Evolutionary conservation across 1,284 basidiomycete species (phyloP).

Genomic region (Tremellales sp.): DNA sequence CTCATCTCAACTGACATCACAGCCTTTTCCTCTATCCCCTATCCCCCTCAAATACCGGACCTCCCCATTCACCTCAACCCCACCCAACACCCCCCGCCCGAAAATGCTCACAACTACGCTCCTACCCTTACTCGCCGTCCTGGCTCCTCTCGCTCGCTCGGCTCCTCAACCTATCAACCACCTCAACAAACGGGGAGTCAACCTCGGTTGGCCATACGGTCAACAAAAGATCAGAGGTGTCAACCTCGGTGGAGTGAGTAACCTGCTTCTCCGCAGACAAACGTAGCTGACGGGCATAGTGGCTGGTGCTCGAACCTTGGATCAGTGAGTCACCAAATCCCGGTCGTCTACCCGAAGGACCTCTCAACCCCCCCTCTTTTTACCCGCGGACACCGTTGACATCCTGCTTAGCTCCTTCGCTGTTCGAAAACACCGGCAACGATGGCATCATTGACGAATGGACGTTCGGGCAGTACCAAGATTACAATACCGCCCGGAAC

Average conservation of each 20-base stretch:
- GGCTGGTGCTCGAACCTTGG: slow-evolving; percentile 44
- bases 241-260: slow-evolving; percentile 47
- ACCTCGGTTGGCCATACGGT: slow-evolving; percentile 43
- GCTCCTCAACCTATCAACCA: not conserved
- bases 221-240: slow-evolving; percentile 45
- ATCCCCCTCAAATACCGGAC: too few species aligned
- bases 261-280: not conserved
- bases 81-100: not conserved
- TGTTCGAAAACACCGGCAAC: slow-evolving; percentile 78
- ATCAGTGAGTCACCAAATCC: slow-evolving; percentile 29
- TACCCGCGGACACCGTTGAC: too few species aligned
- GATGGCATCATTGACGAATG: slow-evolving; percentile 70
- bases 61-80: too few species aligned
- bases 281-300: slow-evolving; percentile 13
- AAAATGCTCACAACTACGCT: slow-evolving; percentile 2
- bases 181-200: slow-evolving; percentile 24
- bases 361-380: not conserved
- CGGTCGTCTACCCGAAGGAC: not conserved
- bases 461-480: slow-evolving; percentile 57
- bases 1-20: not conserved
- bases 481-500: slow-evolving; percentile 28
- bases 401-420: slow-evolving; percentile 59
- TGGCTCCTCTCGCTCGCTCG: slow-evolving; percentile 10
- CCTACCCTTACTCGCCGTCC: slow-evolving; percentile 2
- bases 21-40: not conserved